A percentile compares a stretch with the other conserved stretches of the same genome.
Evolutionary conservation across 2,329 filamentous ascomycete species (phyloP).

Genomic region (Fusarium ramigenum): DNA sequence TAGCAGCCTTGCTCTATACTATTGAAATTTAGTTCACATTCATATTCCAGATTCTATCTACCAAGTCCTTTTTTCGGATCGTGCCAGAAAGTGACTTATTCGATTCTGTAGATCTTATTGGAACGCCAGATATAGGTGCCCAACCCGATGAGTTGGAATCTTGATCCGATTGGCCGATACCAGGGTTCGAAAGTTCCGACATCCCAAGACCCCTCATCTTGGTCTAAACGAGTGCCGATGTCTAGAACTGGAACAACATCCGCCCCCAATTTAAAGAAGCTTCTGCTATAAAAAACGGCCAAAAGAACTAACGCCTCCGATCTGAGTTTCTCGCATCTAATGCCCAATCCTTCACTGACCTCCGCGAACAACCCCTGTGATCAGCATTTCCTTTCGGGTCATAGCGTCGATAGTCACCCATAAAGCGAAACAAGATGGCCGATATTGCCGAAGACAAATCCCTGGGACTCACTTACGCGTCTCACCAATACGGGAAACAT

Average conservation of each 20-base stretch:
- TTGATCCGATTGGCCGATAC: conserved; percentile 30
- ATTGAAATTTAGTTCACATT: neutral
- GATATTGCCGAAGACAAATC: conserved; percentile 28
- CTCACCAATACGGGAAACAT: conserved; percentile 52
- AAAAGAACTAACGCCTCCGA: conserved; percentile 10
- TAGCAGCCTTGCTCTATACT: neutral
- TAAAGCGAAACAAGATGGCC: conserved; percentile 29
- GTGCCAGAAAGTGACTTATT: neutral
- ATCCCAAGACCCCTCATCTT: conserved; percentile 6
- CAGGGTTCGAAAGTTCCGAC: conserved; percentile 1
- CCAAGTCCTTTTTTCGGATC: neutral
- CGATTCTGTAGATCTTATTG: neutral
- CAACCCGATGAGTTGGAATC: conserved; percentile 17
- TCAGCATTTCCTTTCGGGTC: conserved; percentile 2
- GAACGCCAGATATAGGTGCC: neutral
- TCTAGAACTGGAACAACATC: conserved; percentile 6
- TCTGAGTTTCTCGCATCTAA: conserved; percentile 10
- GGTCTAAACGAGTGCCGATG: neutral
- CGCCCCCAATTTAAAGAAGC: neutral
- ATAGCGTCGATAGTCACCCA: conserved; percentile 17
- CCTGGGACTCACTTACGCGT: conserved; percentile 43
- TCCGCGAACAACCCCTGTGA: neutral
- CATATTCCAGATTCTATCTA: neutral
- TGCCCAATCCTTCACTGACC: conserved; percentile 5
- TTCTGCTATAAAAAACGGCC: neutral